Conservation (phyloP, 2,329 filamentous ascomycete species). For the Diaporthe batatas region DNA sequence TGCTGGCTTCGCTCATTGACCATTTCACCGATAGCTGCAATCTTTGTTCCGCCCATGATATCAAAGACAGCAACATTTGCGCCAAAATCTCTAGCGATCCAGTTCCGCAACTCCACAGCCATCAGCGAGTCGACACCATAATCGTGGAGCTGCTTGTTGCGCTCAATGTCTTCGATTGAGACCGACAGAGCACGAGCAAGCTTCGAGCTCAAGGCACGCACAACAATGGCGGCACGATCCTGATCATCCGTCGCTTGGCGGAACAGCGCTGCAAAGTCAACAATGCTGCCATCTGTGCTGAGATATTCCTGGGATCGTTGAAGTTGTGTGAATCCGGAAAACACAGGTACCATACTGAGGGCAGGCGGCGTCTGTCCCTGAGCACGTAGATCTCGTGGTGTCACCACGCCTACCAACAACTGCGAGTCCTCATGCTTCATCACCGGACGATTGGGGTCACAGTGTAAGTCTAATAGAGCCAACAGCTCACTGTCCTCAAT, state of each 20-base stretch:
- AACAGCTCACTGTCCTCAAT: not conserved
- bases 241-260: no score
- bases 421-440: no score
- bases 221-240: no score
- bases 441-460: no score
- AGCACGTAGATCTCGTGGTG: no score
- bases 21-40: not conserved
- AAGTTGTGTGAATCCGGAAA: no score
- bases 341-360: no score
- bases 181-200: conserved; percentile 52
- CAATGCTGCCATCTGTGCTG: no score
- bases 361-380: no score
- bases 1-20: not conserved
- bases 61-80: conserved; percentile 54
- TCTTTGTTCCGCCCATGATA: conserved; percentile 47
- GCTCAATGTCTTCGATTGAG: conserved; percentile 48
- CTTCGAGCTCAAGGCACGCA: conserved; percentile 46
- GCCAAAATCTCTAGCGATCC: conserved; percentile 53
- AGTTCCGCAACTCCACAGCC: conserved; percentile 59
- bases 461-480: not conserved
- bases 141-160: conserved; percentile 47
- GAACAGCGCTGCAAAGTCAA: no score
- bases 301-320: no score
- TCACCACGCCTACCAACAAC: no score
- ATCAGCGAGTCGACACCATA: conserved; percentile 58